Evolutionary conservation across 371 early-diverging fungal species (phyloP), one percentile per base, ranked within the genome.

Genomic region (Lichtheimia corymbifera): DNA sequence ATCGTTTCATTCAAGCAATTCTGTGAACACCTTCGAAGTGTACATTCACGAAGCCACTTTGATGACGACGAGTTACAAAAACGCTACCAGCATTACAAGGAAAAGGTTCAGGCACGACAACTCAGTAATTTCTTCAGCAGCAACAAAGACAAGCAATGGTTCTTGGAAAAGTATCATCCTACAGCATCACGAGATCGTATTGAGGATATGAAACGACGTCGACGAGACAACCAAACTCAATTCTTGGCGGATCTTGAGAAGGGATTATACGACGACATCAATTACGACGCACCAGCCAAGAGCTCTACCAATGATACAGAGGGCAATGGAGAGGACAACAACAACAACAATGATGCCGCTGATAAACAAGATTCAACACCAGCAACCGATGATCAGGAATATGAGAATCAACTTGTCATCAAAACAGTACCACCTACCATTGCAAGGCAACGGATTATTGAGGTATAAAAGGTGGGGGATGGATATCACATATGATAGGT

Each of bases 61-160:
- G 86, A 87, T 55, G 88, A 92, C 41, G 94, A 93, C 17, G 97
- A 95, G 53, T 72, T 95, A 55, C 85, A 90, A 47, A 81, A 83
- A 28, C 77, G 85, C 49, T 97, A 91, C 59, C 88, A 86, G 47
- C 80, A 82, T 30, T 97, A 97, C 71, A 89, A 88, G 59, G 92
- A 93, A 58, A 85, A 89, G 35, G 89, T 86, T 55, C 79, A 80
- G 18, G 76, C 83, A 52, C 85, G 86, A 35, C 87, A 89, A 50
- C 73, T 89, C 51, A 73, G 82, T 49, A 78, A 79, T 25, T 95
- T 95, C 69, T 94, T 91, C 68, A 79, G 76, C 1, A 79, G 76
- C 24, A 93, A 96, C 73, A 91, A 90, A 62, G 84, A 88, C 5
- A 89, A 90, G 42, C 94, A 94, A 55, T 97, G 97, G 97, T 97